phyloP scores from a whole-genome alignment of 345 rosid species.

The Gossypium rotundifolium region DNA sequence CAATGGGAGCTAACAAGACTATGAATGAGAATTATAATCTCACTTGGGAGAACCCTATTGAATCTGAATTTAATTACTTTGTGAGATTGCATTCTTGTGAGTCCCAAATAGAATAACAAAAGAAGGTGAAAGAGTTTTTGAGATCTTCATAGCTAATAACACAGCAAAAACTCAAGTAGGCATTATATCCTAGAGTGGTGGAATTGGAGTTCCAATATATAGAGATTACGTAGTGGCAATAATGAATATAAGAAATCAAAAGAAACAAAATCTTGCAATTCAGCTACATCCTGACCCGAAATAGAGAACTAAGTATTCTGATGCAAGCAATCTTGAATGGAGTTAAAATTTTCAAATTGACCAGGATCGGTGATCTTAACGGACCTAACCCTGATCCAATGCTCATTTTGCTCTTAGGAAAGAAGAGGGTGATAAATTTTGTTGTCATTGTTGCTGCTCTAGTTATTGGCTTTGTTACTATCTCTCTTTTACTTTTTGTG shows the following conservation, averaged over 20 bases:
- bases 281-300: not conserved
- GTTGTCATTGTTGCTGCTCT: too few species aligned
- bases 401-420: not conserved
- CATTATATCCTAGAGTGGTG: too few species aligned
- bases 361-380: too few species aligned
- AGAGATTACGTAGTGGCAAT: not conserved
- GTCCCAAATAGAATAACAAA: not conserved
- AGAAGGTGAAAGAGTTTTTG: not conserved
- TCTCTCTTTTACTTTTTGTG: not conserved
- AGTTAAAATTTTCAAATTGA: too few species aligned
- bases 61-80: too few species aligned
- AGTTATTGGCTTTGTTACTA: too few species aligned
- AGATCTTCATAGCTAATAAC: not conserved
- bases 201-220: too few species aligned
- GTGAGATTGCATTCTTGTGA: too few species aligned
- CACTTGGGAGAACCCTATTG: too few species aligned
- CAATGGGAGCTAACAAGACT: too few species aligned
- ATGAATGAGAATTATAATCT: too few species aligned
- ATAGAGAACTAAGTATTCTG: not conserved
- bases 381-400: too few species aligned
- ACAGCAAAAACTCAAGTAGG: not conserved
- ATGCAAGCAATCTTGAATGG: not conserved
- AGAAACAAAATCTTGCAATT: not conserved
- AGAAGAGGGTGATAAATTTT: not conserved
- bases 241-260: not conserved